phyloP scores from a whole-genome alignment of 1,284 basidiomycete genomes.

The Ganoderma meredithae region DNA sequence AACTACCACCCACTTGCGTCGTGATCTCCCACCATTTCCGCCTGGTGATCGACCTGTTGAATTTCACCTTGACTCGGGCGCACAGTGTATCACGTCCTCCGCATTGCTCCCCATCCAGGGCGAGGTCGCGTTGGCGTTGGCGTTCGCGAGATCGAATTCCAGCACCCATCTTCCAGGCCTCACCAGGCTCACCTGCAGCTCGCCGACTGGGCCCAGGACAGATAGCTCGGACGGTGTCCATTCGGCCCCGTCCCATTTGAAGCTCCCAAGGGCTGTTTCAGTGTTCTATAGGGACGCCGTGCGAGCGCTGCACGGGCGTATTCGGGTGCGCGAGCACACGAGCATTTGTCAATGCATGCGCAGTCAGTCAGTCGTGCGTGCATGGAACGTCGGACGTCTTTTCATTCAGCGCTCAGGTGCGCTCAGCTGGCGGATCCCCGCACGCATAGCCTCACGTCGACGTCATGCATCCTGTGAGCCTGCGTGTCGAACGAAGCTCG shows the following conservation, averaged over 20 bases:
- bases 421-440: background rate
- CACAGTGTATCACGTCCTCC: background rate
- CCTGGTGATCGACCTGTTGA: too few species aligned
- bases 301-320: background rate
- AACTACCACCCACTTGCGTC: too few species aligned
- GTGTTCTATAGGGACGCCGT: too few species aligned
- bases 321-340: background rate
- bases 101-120: background rate
- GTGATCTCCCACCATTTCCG: too few species aligned
- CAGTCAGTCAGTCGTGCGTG: too few species aligned
- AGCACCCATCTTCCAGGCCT: too few species aligned
- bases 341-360: background rate
- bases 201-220: background rate
- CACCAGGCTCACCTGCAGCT: too few species aligned
- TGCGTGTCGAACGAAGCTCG: background rate
- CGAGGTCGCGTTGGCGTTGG: too few species aligned
- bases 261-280: background rate
- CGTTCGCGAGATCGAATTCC: too few species aligned
- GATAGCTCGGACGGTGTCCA: background rate
- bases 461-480: background rate
- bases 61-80: too few species aligned
- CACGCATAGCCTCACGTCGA: background rate
- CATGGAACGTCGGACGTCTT: background rate
- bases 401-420: too few species aligned
- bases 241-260: background rate